phyloP scores from a whole-genome alignment of 768 basidiomycete genomes.

The Myochromella boudieri region DNA sequence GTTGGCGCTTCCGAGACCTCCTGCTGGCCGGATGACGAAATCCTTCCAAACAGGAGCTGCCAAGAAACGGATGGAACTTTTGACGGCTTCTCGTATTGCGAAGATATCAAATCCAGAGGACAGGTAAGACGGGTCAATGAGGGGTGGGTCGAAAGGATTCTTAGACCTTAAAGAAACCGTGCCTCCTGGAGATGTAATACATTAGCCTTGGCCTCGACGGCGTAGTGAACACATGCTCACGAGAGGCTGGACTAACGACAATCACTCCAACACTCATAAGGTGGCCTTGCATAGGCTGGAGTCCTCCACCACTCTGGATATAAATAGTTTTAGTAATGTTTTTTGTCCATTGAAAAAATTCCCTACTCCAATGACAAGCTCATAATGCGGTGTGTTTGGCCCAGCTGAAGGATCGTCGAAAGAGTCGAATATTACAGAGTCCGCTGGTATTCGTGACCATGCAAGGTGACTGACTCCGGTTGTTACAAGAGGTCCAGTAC shows the following conservation, averaged over 20 bases:
- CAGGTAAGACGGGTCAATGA: slow-evolving; percentile 38
- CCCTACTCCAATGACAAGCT: slow-evolving; percentile 20
- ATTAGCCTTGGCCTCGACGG: neutral
- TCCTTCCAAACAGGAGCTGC: slow-evolving; percentile 11
- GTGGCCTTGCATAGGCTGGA: slow-evolving; percentile 16
- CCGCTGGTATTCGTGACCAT: slow-evolving; percentile 19
- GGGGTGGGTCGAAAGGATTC: slow-evolving; percentile 37
- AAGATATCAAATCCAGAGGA: slow-evolving; percentile 20
- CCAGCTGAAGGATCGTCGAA: slow-evolving; percentile 26
- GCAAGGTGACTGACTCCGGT: slow-evolving; percentile 14
- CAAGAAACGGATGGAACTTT: slow-evolving; percentile 10
- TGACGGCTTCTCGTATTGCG: slow-evolving; percentile 22
- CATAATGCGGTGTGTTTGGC: slow-evolving; percentile 22
- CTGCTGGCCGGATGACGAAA: slow-evolving; percentile 9
- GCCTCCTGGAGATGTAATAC: slow-evolving; percentile 21
- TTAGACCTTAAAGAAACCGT: slow-evolving; percentile 31
- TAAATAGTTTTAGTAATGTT: neutral
- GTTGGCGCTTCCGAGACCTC: slow-evolving; percentile 7
- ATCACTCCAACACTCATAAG: slow-evolving; percentile 14
- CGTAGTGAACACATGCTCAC: slow-evolving; percentile 7
- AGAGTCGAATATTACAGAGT: neutral
- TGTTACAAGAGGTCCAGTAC: slow-evolving; percentile 21
- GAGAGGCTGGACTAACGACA: slow-evolving; percentile 21
- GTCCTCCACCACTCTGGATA: neutral
- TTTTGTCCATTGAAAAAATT: neutral